Evolutionary conservation across 2,329 filamentous ascomycete species (phyloP), one percentile per base, ranked within the genome.

Genomic region (Diaporthe longicolla): DNA sequence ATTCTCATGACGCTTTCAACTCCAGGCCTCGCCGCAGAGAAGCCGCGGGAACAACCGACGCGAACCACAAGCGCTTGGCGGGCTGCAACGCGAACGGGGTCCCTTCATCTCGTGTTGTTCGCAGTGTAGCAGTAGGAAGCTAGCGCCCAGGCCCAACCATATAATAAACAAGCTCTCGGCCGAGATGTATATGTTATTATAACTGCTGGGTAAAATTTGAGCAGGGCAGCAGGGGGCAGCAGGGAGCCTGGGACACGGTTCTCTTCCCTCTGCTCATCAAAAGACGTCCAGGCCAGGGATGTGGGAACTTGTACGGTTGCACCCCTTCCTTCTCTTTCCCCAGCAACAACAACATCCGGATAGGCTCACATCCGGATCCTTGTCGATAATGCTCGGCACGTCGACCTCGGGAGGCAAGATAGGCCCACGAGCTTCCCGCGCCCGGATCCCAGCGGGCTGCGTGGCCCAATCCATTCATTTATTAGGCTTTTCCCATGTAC

Each of bases 351-450:
- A 19, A 43, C 40, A 7, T 43, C 40, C 40, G 48, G 63, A 54
- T 54, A 54, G 63, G 32, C 48, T 68, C 63, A 52, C 32, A 68
- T 54, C 63, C 45, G 63, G 32, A 68, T 68, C 63, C 63, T 26
- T 68, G 63, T 40, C 26, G n/a, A 24, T 15, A 21, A 11, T 19
- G 48, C 29, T 26, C 32, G 63, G 63, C 63, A 68, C 1, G 13
- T 40, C 45, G 24, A 17, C 4, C 13, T 6, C 11, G 40, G 13
- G 4, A 43, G 40, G 10, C 4, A 6, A 43, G 13, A 43, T 43
- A 50, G 9, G n/a, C 52, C 43, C 37, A 21, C 26, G 24, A 11
- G 7, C 17, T 15, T 19, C n/a, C 32, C 45, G 45, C 13, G 29
- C 13, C 61, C 21, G 45, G 48, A 5, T 54, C 5, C 32, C 32